Conservation (phyloP, 768 basidiomycete species). For the Solioccasus polychromus region DNA sequence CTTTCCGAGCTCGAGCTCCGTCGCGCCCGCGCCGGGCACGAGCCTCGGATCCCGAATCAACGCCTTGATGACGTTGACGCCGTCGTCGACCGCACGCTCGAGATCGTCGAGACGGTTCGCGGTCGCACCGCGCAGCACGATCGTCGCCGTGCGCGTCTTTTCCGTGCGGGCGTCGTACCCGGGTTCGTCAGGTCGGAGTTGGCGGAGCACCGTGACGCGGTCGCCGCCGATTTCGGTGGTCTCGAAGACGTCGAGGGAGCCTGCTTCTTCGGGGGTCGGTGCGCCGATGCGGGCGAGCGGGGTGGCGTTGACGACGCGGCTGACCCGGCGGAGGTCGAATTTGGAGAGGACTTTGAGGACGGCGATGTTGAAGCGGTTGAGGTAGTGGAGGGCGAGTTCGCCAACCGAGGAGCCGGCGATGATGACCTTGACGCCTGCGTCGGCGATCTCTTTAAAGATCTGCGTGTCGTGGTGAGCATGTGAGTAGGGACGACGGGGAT, state of each 20-base stretch:
- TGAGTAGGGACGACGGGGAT: neutral
- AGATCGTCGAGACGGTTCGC: slow-evolving; percentile 93
- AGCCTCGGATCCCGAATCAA: slow-evolving; percentile 86
- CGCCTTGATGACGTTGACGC: slow-evolving; percentile 93
- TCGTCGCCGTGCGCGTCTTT: slow-evolving; percentile 86
- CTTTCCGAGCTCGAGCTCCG: slow-evolving; percentile 88
- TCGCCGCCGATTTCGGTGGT: slow-evolving; percentile 96
- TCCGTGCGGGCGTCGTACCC: slow-evolving; percentile 60
- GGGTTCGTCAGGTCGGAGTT: slow-evolving; percentile 64
- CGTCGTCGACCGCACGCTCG: slow-evolving; percentile 94
- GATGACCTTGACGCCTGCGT: slow-evolving; percentile 91
- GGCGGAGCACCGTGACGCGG: slow-evolving; percentile 93
- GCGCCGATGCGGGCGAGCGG: slow-evolving; percentile 95
- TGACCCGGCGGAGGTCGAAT: slow-evolving; percentile 92
- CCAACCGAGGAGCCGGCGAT: slow-evolving; percentile 91
- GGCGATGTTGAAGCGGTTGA: slow-evolving; percentile 89
- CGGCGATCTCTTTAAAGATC: slow-evolving; percentile 97
- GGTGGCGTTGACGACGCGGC: slow-evolving; percentile 93
- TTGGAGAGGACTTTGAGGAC: slow-evolving; percentile 97
- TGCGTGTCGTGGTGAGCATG: slow-evolving; percentile 28
- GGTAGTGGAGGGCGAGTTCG: slow-evolving; percentile 95
- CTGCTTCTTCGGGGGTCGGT: slow-evolving; percentile 95
- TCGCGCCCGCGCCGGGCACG: slow-evolving; percentile 92
- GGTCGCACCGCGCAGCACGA: slow-evolving; percentile 94
- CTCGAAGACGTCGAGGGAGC: slow-evolving; percentile 91